phyloP scores from a whole-genome alignment of 805 yeast species.

The Grigorovia humatica region DNA sequence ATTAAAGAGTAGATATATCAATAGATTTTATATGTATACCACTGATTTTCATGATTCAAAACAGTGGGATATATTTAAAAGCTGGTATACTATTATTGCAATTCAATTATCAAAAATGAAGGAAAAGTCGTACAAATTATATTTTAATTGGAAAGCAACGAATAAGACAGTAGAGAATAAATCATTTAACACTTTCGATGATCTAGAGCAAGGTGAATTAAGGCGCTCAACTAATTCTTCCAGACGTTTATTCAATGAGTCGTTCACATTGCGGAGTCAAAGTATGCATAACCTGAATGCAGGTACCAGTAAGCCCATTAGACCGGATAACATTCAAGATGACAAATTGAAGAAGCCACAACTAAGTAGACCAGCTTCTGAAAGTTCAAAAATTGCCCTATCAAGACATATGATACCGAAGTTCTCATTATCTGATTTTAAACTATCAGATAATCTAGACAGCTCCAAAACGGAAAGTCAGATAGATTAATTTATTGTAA shows the following conservation, averaged over 20 bases:
- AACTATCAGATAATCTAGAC: neutral
- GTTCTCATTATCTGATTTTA: conserved; percentile 3
- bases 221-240: neutral
- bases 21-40: neutral
- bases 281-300: conserved; percentile 19
- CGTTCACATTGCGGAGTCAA: conserved; percentile 18
- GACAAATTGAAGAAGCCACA: neutral
- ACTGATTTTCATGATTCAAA: conserved; percentile 5
- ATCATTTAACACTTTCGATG: neutral
- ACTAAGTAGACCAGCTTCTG: conserved; percentile 2
- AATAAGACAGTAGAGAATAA: neutral
- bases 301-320: neutral
- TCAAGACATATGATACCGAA: conserved; percentile 4
- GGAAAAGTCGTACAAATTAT: neutral
- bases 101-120: neutral
- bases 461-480: neutral
- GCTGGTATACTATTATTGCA: neutral
- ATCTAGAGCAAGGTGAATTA: conserved; percentile 3
- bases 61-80: neutral
- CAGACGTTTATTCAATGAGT: neutral
- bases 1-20: neutral
- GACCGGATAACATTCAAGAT: neutral
- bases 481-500: neutral
- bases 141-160: neutral
- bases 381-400: conserved; percentile 2